phyloP scores from a whole-genome alignment of 345 rosid genomes.

The Eucalyptus urophylla region DNA sequence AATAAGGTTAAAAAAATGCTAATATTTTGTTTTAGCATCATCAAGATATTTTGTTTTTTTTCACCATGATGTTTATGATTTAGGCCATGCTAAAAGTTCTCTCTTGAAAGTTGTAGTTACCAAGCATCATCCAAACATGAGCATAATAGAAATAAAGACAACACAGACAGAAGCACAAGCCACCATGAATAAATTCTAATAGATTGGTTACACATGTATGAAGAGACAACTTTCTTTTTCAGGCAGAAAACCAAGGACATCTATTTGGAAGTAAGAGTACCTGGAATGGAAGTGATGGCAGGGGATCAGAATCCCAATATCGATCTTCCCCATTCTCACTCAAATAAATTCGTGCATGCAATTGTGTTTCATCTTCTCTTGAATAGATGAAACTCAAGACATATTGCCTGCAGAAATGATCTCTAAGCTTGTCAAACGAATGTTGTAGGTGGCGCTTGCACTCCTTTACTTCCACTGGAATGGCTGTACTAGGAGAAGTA shows the following conservation, averaged over 20 bases:
- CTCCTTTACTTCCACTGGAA: constrained; percentile 66
- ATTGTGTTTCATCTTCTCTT: constrained; percentile 75
- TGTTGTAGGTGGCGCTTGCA: constrained; percentile 86
- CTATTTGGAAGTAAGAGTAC: constrained; percentile 12
- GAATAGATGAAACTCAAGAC: constrained; percentile 93
- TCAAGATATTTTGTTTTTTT: neutral
- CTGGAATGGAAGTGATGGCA: constrained; percentile 97
- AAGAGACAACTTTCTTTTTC: neutral
- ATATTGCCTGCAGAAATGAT: constrained; percentile 92
- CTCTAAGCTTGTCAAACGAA: constrained; percentile 82
- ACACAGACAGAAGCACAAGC: neutral
- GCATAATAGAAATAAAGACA: neutral
- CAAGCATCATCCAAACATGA: neutral
- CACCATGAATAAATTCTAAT: neutral
- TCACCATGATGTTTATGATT: neutral
- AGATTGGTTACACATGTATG: neutral
- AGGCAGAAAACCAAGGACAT: neutral
- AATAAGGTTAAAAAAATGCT: neutral
- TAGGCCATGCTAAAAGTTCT: neutral
- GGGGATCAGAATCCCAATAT: constrained; percentile 36
- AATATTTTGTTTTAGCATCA: neutral
- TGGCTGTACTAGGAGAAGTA: constrained; percentile 19
- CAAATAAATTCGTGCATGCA: constrained; percentile 73
- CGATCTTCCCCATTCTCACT: constrained; percentile 53
- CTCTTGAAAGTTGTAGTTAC: neutral